Evolutionary conservation across 2,329 filamentous ascomycete genomes (phyloP).

Genomic region (Hymenoscyphus infarciens): DNA sequence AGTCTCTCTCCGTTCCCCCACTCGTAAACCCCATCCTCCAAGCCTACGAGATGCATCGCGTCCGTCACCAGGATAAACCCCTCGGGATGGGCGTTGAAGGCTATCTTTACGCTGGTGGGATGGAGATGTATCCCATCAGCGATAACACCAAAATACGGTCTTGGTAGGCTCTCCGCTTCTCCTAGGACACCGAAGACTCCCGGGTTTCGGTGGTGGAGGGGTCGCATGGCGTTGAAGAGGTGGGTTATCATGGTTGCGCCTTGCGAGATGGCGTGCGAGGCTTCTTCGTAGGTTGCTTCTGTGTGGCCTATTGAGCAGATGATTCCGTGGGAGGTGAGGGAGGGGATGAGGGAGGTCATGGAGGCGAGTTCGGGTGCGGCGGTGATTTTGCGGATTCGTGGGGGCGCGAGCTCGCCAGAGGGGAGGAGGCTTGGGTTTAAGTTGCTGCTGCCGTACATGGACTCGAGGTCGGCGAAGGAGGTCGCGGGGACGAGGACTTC

Average conservation of each 20-base stretch:
- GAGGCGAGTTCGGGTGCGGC: conserved; percentile 76
- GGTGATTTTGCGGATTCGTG: conserved; percentile 72
- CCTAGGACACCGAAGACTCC: conserved; percentile 86
- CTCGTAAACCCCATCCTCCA: conserved; percentile 78
- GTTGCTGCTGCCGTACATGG: conserved; percentile 71
- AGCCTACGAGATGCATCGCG: conserved; percentile 81
- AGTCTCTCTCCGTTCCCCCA: conserved; percentile 75
- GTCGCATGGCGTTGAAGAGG: conserved; percentile 90
- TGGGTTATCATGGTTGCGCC: conserved; percentile 90
- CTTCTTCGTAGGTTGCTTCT: conserved; percentile 81
- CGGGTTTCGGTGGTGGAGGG: conserved; percentile 85
- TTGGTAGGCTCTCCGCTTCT: conserved; percentile 47
- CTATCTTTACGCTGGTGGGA: conserved; percentile 83
- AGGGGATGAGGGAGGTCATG: conserved; percentile 66
- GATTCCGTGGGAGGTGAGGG: conserved; percentile 63
- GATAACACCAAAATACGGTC: conserved; percentile 85
- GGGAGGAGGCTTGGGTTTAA: conserved; percentile 43
- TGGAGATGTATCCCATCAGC: conserved; percentile 89
- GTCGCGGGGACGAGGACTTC: conserved; percentile 63
- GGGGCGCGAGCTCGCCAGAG: conserved; percentile 34
- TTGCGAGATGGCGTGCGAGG: conserved; percentile 63
- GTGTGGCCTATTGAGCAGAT: conserved; percentile 81
- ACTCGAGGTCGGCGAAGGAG: conserved; percentile 61
- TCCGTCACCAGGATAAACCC: conserved; percentile 90
- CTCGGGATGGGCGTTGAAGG: conserved; percentile 78